Evolutionary conservation across 2,329 filamentous ascomycete species (phyloP), one percentile per base, ranked within the genome.

Genomic region (Clathrospora elynae): DNA sequence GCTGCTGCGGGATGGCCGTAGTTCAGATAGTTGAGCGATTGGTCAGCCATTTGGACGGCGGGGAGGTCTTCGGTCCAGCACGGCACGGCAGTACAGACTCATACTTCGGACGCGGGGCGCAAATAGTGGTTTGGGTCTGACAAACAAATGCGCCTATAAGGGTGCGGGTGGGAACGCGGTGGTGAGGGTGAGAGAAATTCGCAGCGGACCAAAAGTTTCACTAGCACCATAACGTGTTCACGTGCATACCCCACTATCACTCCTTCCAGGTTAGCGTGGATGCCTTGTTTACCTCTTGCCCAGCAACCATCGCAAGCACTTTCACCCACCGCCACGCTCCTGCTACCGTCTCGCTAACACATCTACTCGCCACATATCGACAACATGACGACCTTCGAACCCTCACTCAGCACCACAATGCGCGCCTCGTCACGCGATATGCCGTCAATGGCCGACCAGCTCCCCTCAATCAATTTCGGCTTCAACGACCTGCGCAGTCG

Each of bases 401-500:
- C 84, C 6, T 86, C 85, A 1, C 77, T 86, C 57, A 87, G 85
- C 9, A 81, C 80, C 42, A 84, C 82, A 70, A 72, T 83, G 58
- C 81, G 80, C 53, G 79, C 81, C 11, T 73, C 81, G 51, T 76
- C 80, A 23, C 76, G 82, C 26, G 74, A 76, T 32, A 81, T 77
- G 28, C 80, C 83, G 10, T 87, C 85, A 5, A 83, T 88, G 74
- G 86, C 85, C 28, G 87, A 90, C 67, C 83, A 83, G 35, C 82
- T 99, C 6, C 93, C 93, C 23, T 88, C 81, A 67, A 88, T 95
- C 71, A 90, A 96, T 72, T 97, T 99, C 70, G 90, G 90, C 45
- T 97, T 97, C 71, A 91, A 97, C 61, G 90, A 96, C 58, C 74
- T 99, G 66, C 91, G 92, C 72, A 90, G 92, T 63, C 88, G 90